Conservation (phyloP, 495 filamentous ascomycete genomes). For the Penicillium coprophilum region DNA sequence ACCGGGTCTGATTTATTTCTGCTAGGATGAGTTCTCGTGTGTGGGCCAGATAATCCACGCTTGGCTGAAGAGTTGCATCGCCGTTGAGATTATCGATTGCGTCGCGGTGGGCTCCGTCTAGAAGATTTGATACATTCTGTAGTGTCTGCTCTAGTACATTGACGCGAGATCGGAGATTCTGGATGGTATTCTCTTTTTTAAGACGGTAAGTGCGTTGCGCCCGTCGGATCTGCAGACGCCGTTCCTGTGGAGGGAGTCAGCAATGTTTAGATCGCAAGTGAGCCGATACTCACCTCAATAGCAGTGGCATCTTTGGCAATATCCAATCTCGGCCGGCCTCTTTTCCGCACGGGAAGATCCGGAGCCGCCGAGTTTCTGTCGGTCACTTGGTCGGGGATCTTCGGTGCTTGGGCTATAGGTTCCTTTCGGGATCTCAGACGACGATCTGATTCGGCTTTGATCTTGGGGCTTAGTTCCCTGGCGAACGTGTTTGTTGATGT, state of each 20-base stretch:
- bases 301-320: slow-evolving; percentile 27
- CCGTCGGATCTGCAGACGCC: slow-evolving; percentile 81
- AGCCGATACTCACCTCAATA: slow-evolving; percentile 21
- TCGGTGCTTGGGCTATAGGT: slow-evolving; percentile 6
- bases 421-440: slow-evolving; percentile 8
- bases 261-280: background rate
- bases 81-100: background rate
- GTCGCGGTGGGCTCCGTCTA: slow-evolving; percentile 29
- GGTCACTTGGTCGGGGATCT: slow-evolving; percentile 17
- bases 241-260: slow-evolving; percentile 32
- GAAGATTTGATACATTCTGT: slow-evolving; percentile 68
- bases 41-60: slow-evolving; percentile 9
- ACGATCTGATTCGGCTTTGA: slow-evolving; percentile 12
- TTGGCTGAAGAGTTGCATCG: background rate
- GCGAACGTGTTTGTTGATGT: background rate
- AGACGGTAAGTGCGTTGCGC: slow-evolving; percentile 84
- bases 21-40: slow-evolving; percentile 22
- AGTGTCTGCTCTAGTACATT: slow-evolving; percentile 63
- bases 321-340: slow-evolving; percentile 28
- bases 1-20: slow-evolving; percentile 16
- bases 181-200: slow-evolving; percentile 80
- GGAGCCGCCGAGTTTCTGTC: background rate
- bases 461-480: background rate
- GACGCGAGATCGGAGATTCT: slow-evolving; percentile 67
- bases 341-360: slow-evolving; percentile 26